Conservation (phyloP, 1,139 yeast genomes). For the Debaryomycetaceae sp. region DNA sequence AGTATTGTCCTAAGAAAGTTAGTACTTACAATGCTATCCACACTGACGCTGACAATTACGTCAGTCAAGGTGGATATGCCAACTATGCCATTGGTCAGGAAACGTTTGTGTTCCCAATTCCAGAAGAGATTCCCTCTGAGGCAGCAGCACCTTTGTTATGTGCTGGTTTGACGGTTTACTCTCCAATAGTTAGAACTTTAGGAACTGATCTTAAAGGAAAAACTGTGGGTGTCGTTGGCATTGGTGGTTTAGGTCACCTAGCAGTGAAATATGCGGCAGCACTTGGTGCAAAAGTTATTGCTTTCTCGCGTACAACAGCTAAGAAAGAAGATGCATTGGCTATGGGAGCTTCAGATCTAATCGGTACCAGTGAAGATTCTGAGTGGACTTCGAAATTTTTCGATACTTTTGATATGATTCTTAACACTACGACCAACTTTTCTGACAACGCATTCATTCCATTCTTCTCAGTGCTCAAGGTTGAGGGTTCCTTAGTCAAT, state of each 20-base stretch:
- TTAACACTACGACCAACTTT: slow-evolving; percentile 50
- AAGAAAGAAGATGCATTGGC: slow-evolving; percentile 49
- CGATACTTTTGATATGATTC: slow-evolving; percentile 40
- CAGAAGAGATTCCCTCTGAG: slow-evolving; percentile 38
- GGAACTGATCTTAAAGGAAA: slow-evolving; percentile 34
- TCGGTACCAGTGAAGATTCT: slow-evolving; percentile 44
- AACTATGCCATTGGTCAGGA: slow-evolving; percentile 46
- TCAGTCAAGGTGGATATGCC: slow-evolving; percentile 55
- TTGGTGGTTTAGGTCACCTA: slow-evolving; percentile 62
- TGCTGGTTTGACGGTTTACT: slow-evolving; percentile 51
- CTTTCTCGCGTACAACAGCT: slow-evolving; percentile 46
- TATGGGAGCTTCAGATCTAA: slow-evolving; percentile 51
- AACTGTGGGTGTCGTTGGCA: slow-evolving; percentile 52
- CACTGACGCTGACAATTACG: slow-evolving; percentile 38
- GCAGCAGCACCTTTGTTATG: slow-evolving; percentile 50
- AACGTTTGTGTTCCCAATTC: slow-evolving; percentile 45
- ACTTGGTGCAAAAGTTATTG: slow-evolving; percentile 54
- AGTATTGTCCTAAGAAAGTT: slow-evolving; percentile 40
- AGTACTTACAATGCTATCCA: slow-evolving; percentile 36
- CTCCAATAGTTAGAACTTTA: slow-evolving; percentile 43
- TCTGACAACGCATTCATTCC: slow-evolving; percentile 16
- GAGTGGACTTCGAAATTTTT: slow-evolving; percentile 33
- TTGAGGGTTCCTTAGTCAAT: slow-evolving; percentile 20
- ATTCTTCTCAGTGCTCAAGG: slow-evolving; percentile 21
- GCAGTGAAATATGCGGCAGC: slow-evolving; percentile 55